Evolutionary conservation across 2,329 filamentous ascomycete species (phyloP), one percentile per base, ranked within the genome.

Genomic region (Talaromyces rugulosus): DNA sequence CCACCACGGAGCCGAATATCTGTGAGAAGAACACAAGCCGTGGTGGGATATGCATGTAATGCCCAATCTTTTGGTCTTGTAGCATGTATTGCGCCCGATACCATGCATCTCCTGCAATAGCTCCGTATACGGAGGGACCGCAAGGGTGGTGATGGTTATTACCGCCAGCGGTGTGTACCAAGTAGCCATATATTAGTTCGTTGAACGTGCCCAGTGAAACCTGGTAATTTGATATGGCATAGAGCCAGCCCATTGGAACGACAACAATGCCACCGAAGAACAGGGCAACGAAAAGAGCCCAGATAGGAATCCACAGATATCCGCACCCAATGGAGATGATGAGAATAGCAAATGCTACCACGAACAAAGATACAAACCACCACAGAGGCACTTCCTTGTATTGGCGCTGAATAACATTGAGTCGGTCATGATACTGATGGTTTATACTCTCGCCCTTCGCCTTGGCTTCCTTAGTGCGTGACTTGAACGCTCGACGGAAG

Each of bases 1-100:
- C 85, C 50, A 87, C 75, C 7, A 84, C 72, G 16, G 82, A 83
- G 3, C 84, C 85, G 34, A 87, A 84, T 4, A 87, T 76, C 66
- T 87, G 85, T 1, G 83, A 83, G 69, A 87, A 85, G 74, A 88
- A 87, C 5, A 87, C 81, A 0, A 81, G 76, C 12, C 82, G 81
- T 1, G 85, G 85, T 0, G 85, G 83, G 0, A 87, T 78, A 59
- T 87, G 84, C 81, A 86, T 85, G 65, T 87, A 87, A 65, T 87
- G 84, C 0, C 84, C 85, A n/a, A 87, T 85, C 67, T 87, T 85
- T 68, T 84, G 83, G 67, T 88, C 85, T 66, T 87, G 84, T 0
- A 87, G 75, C 77, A 86, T 85, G 27, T 80, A 78, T 65, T 84
- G 82, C 0, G 83, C 82, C 16, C 83, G 73, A 62, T 86, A 86